A percentile compares a stretch with the other conserved stretches of the same genome.
These are phyloP conservation scores for Mesotaenium endlicherianum DNA, from an alignment of 139 green algal genomes.

Conservation along the genomic window DNA sequence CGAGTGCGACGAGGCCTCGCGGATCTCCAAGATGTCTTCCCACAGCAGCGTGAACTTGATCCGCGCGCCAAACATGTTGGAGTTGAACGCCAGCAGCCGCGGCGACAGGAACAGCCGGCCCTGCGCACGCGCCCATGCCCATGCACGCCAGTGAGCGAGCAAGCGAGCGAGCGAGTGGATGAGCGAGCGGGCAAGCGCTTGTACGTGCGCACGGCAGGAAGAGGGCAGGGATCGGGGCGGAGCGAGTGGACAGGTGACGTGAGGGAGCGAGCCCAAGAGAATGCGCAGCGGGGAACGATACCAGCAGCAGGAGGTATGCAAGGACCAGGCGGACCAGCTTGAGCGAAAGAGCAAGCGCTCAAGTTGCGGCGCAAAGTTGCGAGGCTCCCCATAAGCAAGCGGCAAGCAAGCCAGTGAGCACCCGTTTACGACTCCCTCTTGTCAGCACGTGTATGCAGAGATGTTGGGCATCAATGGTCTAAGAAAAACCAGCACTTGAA, in stretches of 20 bases:
- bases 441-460: no score
- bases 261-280: neutral
- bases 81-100: constrained; percentile 36
- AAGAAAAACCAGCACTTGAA: no score
- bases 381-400: no score
- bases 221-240: neutral
- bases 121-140: neutral
- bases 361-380: no score
- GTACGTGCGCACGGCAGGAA: neutral
- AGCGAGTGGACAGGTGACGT: neutral
- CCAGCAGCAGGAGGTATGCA: no score
- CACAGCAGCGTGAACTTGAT: constrained; percentile 30
- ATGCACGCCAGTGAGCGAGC: neutral
- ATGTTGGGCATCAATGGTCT: no score
- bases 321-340: no score
- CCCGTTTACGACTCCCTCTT: no score
- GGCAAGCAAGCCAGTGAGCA: no score
- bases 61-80: constrained; percentile 34
- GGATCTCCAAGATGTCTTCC: constrained; percentile 50
- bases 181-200: neutral
- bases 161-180: neutral
- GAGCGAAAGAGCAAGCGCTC: no score
- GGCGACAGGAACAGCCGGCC: constrained; percentile 42
- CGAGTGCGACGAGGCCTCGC: constrained; percentile 3
- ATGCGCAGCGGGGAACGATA: no score